These are phyloP conservation scores for Auriculariales sp. DNA, from an alignment of 768 basidiomycete species.

Conservation along the genomic window DNA sequence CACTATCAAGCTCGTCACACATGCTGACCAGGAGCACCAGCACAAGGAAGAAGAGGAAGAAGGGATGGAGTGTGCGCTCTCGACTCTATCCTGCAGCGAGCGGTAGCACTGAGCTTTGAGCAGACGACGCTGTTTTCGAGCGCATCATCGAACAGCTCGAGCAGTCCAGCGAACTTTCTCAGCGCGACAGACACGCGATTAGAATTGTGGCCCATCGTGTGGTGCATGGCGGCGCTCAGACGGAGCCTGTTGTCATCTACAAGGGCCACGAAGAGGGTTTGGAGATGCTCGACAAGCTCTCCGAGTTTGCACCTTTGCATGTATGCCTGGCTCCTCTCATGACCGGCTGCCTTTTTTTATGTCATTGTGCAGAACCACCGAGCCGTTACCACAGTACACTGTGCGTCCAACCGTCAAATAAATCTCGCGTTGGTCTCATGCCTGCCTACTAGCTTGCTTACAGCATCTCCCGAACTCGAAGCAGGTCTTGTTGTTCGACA, in stretches of 20 bases:
- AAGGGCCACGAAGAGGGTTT: constrained; percentile 52
- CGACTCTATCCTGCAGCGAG: neutral
- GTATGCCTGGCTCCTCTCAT: constrained; percentile 14
- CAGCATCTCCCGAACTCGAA: constrained; percentile 46
- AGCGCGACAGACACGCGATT: neutral
- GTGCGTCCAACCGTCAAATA: neutral
- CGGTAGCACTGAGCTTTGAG: neutral
- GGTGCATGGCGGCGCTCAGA: constrained; percentile 77
- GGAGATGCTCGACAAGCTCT: constrained; percentile 38
- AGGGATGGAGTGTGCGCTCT: constrained; percentile 8
- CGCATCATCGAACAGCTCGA: constrained; percentile 7
- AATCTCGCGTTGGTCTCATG: constrained; percentile 18
- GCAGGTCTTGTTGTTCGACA: constrained; percentile 81
- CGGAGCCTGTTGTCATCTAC: constrained; percentile 53
- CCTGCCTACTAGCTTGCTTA: constrained; percentile 46
- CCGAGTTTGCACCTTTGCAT: constrained; percentile 69
- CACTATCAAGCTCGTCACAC: constrained; percentile 6
- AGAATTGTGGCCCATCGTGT: constrained; percentile 35
- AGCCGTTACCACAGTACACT: neutral
- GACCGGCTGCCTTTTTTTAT: neutral
- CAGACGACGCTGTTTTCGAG: constrained; percentile 2
- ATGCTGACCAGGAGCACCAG: constrained; percentile 5
- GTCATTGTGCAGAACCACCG: constrained; percentile 7
- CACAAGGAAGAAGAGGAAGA: constrained; percentile 8
- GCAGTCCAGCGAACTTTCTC: neutral